Percentiles rank a stretch among this genome's conserved stretches.
Evolutionary conservation across 257 asterid species (phyloP).

Genomic region (Lycium ferocissimum): DNA sequence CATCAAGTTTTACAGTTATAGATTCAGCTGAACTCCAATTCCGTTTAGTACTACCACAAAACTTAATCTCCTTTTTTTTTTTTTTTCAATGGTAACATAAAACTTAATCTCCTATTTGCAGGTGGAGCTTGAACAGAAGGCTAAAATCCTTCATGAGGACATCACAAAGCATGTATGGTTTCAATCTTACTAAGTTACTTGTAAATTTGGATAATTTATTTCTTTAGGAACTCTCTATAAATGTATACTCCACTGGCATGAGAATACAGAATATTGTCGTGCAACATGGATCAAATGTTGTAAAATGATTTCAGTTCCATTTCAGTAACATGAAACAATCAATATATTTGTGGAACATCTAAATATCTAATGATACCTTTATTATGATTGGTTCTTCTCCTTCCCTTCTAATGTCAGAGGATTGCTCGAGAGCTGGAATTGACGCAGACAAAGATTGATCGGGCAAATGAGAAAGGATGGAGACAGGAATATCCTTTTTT

Average conservation of each 20-base stretch:
- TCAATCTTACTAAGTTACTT: conserved; percentile 17
- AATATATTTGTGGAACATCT: not conserved
- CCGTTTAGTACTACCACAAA: conserved; percentile 1
- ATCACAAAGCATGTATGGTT: conserved; percentile 66
- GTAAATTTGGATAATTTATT: conserved; percentile 19
- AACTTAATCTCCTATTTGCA: conserved; percentile 37
- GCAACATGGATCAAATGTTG: not conserved
- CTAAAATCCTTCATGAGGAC: conserved; percentile 73
- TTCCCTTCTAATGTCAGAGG: conserved; percentile 54
- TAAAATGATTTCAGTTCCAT: conserved; percentile 19
- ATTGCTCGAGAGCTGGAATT: conserved; percentile 64
- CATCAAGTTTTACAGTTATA: conserved; percentile 18
- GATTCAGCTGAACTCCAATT: not conserved
- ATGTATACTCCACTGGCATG: not conserved
- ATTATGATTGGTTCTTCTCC: conserved; percentile 30
- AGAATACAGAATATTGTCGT: not conserved
- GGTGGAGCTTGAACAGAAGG: conserved; percentile 79
- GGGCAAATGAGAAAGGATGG: conserved; percentile 88
- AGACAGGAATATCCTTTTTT: conserved; percentile 81
- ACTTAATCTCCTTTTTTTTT: not conserved
- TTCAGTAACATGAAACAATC: not conserved
- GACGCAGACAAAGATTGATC: conserved; percentile 55
- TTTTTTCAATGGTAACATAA: not conserved
- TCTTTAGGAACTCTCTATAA: not conserved
- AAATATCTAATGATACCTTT: conserved; percentile 6